Base-by-base conservation (phyloP, 225 moss, liverwort and hornwort species). In the Lunularia cruciata region DNA sequence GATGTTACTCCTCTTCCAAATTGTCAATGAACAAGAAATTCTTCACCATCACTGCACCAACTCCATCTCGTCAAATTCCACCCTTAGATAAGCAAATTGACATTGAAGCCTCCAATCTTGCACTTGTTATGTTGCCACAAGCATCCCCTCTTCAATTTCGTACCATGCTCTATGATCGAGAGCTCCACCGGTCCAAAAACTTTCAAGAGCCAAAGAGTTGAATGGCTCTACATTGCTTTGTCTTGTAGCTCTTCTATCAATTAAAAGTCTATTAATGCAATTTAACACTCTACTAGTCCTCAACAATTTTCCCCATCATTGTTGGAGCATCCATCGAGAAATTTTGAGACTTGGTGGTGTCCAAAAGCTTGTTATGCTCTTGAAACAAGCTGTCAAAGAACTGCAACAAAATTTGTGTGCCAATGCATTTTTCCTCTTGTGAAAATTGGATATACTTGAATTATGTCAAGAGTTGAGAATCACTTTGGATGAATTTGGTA, bases 401-500 rank as follows among this genome's bases (percentile, higher is more conserved):
- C 75, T 58, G n/a, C 75, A 75, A 61, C 75, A 75, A 26, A 75
- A 75, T 47, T n/a, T 75, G 36, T 75, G 75, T 60, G 68, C 67
- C 37, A 68, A 75, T 49, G 75, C 75, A 12, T 68, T 75, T 49
- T 10, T 75, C 14, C 67, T 65, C 31, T 51, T 75, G 30, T 75
- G 75, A 46, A 37, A 75, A 47, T 68, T 68, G 32, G 68, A 49
- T 57, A 49, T 68, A 25, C 58, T 57, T 18, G 71, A 71, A 48
- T 51, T 68, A 25, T 68, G 56, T n/a, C 32, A 79, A 79, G 1
- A 79, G 75, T 74, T 82, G 81, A 0, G 81, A 82, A 60, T 82
- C 81, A 57, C 73, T 74, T 20, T 77, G 77, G 42, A 82, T 77
- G 46, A 82, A 82, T 52, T 77, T 54, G 47, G 77, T 82, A 27